These are phyloP conservation scores for Candida frijolesensis DNA, from an alignment of 1,139 yeast genomes.

Conservation along the genomic window DNA sequence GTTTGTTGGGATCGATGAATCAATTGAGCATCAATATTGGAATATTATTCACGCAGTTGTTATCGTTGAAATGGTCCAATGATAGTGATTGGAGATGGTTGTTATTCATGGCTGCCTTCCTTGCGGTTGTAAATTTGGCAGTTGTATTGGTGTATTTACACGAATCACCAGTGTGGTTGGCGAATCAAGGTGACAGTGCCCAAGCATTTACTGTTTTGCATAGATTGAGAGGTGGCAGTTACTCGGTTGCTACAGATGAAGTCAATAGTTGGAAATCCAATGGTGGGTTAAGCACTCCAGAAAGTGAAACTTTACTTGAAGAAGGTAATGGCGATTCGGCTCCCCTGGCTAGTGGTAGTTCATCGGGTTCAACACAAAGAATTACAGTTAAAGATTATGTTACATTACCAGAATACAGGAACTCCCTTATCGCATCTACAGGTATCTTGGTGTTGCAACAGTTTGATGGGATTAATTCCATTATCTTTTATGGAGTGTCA, in stretches of 20 bases:
- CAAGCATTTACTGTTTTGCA: slow-evolving; percentile 41
- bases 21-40: slow-evolving; percentile 87
- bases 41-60: slow-evolving; percentile 71
- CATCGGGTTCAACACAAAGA: slow-evolving; percentile 13
- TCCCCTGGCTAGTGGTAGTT: slow-evolving; percentile 1
- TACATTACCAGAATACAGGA: slow-evolving; percentile 50
- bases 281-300: slow-evolving; percentile 10
- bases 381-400: slow-evolving; percentile 48
- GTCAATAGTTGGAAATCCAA: slow-evolving; percentile 37
- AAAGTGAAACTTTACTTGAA: slow-evolving; percentile 16
- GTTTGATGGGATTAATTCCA: slow-evolving; percentile 88
- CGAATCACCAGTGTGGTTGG: slow-evolving; percentile 88
- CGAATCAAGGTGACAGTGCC: slow-evolving; percentile 32
- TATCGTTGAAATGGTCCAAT: slow-evolving; percentile 71
- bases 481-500: slow-evolving; percentile 88
- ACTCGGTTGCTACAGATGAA: slow-evolving; percentile 36
- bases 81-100: slow-evolving; percentile 72
- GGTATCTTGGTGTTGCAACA: slow-evolving; percentile 87
- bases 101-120: slow-evolving; percentile 56
- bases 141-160: slow-evolving; percentile 48
- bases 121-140: slow-evolving; percentile 54
- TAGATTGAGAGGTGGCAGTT: slow-evolving; percentile 45
- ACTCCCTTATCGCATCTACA: slow-evolving; percentile 67
- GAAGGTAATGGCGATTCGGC: slow-evolving; percentile 19
- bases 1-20: slow-evolving; percentile 83